Base-by-base conservation (phyloP, 352 stramenopile species). In the Phytophthora tentaculata region DNA sequence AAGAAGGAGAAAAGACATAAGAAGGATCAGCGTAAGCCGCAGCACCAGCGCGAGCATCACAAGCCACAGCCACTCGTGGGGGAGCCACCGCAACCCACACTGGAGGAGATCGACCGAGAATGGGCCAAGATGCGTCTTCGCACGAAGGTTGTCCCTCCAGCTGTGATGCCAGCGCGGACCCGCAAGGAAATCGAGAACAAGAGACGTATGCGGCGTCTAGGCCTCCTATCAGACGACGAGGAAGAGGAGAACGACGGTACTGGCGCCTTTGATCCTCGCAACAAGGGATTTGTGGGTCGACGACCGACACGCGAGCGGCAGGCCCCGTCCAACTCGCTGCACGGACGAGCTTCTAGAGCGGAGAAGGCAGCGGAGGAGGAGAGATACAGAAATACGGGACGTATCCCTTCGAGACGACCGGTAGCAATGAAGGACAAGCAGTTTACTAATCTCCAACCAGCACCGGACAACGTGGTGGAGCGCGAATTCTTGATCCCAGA, bases 401-500 rank as follows among this genome's bases (percentile, higher is more conserved):
- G 67, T 2, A 35, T 75, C 19, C 70, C 78, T 3, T 49, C 70
- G 5, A 73, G 80, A 65, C 69, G 80, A 44, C 74, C 75, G 0
- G 77, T 88, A 16, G 64, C 77, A 0, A 75, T 80, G 29, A 80
- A 83, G 41, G 73, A 85, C 24, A 94, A 94, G 67, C 82, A 84
- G 67, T 94, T 94, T 55, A 89, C 83, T 9, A 85, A 85, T 47
- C 71, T 92, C 50, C 66, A 80, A 35, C 71, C 64, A 22, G 81
- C 86, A 13, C 83, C 86, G 0, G 86, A 94, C 6, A 71, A 82
- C 28, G 84, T 92, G 4, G 63, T 90, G 8, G 74, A 94, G 41
- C 84, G 86, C 43, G 86, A 90, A 52, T 92, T 89, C 45, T 56
- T 91, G 10, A 80, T 92, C 41, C 86, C 86, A 3, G 86, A 95